Evolutionary conservation across 129 eudicot genomes (phyloP).

Genomic region (Saposhnikovia divaricata): DNA sequence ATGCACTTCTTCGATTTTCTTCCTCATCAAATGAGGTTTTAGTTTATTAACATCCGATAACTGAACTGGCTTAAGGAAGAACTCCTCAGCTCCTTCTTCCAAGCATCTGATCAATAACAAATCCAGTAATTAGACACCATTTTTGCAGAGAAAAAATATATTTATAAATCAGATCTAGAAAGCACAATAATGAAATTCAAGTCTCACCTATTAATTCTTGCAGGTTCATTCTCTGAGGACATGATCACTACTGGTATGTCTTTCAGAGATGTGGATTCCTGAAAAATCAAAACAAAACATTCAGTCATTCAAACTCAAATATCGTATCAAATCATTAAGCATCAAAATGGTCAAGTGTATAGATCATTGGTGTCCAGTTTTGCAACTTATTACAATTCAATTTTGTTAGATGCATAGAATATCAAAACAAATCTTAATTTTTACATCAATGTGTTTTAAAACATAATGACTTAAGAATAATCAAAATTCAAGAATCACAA

Average conservation of each 20-base stretch:
- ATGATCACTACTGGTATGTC: slow-evolving; percentile 89
- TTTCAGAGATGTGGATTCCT: slow-evolving; percentile 60
- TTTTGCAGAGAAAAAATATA: background rate
- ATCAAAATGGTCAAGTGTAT: background rate
- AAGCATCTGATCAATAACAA: slow-evolving; percentile 38
- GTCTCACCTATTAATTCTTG: slow-evolving; percentile 55
- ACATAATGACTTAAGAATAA: background rate
- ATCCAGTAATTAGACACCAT: slow-evolving; percentile 1
- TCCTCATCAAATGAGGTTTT: slow-evolving; percentile 42
- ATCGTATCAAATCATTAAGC: background rate
- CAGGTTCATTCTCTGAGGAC: slow-evolving; percentile 79
- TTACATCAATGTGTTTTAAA: background rate
- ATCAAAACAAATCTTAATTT: background rate
- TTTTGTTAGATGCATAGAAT: background rate
- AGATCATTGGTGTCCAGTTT: background rate
- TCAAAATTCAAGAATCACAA: background rate
- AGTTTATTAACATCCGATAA: slow-evolving; percentile 66
- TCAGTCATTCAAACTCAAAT: background rate
- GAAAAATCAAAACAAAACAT: background rate
- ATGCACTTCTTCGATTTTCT: slow-evolving; percentile 22
- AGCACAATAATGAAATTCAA: slow-evolving; percentile 4
- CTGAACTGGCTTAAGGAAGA: slow-evolving; percentile 64
- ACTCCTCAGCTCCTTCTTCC: slow-evolving; percentile 84
- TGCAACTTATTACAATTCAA: background rate
- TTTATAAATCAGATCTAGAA: background rate